phyloP scores from a whole-genome alignment of 441 rosid genomes.

The Eruca vesicaria region DNA sequence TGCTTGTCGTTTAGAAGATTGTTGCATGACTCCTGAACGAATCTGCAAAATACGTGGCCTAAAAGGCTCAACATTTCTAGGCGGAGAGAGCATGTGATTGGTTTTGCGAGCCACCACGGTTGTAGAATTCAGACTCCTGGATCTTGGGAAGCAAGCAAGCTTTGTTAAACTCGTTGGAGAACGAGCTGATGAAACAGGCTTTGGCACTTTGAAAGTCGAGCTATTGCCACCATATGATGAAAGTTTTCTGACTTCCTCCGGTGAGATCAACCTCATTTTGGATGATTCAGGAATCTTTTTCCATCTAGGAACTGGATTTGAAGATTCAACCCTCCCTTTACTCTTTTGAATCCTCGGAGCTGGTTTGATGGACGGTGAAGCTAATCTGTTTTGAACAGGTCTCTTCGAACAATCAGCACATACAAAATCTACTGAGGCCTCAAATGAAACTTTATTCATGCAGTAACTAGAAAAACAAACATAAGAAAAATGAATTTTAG shows the following conservation, averaged over 20 bases:
- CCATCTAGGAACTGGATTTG: slow-evolving; percentile 34
- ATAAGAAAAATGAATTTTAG: not conserved
- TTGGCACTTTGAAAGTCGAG: slow-evolving; percentile 19
- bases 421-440: slow-evolving; percentile 5
- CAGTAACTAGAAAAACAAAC: slow-evolving; percentile 24
- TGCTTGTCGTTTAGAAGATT: slow-evolving; percentile 16
- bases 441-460: slow-evolving; percentile 12
- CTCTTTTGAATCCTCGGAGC: not conserved
- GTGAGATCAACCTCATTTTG: slow-evolving; percentile 43
- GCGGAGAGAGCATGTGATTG: slow-evolving; percentile 21
- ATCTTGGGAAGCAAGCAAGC: slow-evolving; percentile 15
- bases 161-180: slow-evolving; percentile 16
- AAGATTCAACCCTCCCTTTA: slow-evolving; percentile 22
- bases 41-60: slow-evolving; percentile 6
- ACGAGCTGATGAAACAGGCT: slow-evolving; percentile 23
- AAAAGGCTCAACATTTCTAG: slow-evolving; percentile 26
- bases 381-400: slow-evolving; percentile 20
- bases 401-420: slow-evolving; percentile 26
- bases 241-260: slow-evolving; percentile 43
- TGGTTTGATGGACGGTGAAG: slow-evolving; percentile 10
- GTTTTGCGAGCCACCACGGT: slow-evolving; percentile 13
- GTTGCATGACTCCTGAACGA: slow-evolving; percentile 23
- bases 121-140: slow-evolving; percentile 12
- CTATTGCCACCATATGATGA: slow-evolving; percentile 27
- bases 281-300: slow-evolving; percentile 30